phyloP scores from a whole-genome alignment of 495 filamentous ascomycete species.

The Penicillium antarcticum region DNA sequence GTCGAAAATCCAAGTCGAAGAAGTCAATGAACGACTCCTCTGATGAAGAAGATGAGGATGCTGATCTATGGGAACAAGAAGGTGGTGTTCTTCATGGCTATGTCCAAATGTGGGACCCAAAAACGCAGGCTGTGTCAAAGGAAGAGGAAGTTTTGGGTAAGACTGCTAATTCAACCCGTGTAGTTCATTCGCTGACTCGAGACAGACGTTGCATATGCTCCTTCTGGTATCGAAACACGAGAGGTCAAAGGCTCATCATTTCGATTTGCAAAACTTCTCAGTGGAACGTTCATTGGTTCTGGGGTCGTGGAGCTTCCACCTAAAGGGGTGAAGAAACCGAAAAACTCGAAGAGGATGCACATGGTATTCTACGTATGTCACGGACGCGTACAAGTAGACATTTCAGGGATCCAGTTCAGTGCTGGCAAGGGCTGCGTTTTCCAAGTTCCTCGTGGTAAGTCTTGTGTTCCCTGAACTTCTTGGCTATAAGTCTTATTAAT shows the following conservation, averaged over 20 bases:
- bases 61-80: conserved; percentile 59
- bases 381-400: conserved; percentile 74
- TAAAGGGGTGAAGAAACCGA: conserved; percentile 74
- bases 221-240: conserved; percentile 66
- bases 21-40: conserved; percentile 34
- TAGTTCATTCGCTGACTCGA: conserved; percentile 11
- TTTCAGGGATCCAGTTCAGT: conserved; percentile 70
- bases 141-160: conserved; percentile 57
- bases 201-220: conserved; percentile 71
- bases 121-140: conserved; percentile 47
- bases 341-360: conserved; percentile 90
- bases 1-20: conserved; percentile 36
- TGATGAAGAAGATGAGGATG: conserved; percentile 49
- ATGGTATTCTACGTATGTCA: conserved; percentile 88
- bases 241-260: conserved; percentile 75
- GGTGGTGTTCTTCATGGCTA: conserved; percentile 56
- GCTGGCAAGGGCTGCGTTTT: conserved; percentile 85
- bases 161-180: conserved; percentile 1
- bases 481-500: not conserved
- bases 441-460: conserved; percentile 90
- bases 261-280: conserved; percentile 81
- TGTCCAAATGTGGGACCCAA: conserved; percentile 55
- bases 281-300: conserved; percentile 76
- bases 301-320: conserved; percentile 87
- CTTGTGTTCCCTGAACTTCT: not conserved